Conservation (phyloP, 768 basidiomycete genomes). For the Arthromyces matolae region DNA sequence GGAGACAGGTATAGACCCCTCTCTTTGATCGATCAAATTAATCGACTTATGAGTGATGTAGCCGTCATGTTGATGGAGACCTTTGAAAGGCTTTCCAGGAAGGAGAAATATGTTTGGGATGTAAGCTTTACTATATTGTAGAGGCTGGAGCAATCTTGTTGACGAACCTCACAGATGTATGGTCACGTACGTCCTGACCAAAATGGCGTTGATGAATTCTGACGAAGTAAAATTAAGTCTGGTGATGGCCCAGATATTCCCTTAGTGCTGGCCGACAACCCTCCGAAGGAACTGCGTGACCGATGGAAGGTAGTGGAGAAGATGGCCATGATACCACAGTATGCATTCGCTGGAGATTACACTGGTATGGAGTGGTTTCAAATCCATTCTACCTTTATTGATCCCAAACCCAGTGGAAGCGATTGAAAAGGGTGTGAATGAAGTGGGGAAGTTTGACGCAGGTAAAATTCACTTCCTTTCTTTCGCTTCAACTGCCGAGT, state of each 20-base stretch:
- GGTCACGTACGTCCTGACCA: constrained; percentile 51
- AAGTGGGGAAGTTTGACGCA: constrained; percentile 59
- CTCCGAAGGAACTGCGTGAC: constrained; percentile 50
- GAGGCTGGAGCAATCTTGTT: no score
- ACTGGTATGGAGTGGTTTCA: constrained; percentile 48
- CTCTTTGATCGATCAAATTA: no score
- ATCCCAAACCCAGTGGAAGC: constrained; percentile 47
- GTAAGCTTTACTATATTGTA: no score
- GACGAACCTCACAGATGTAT: constrained; percentile 41
- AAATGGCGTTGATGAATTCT: no score
- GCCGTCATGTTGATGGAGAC: constrained; percentile 77
- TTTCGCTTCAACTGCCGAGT: no score
- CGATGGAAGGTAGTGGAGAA: constrained; percentile 68
- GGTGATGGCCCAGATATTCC: constrained; percentile 59
- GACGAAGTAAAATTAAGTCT: constrained; percentile 36
- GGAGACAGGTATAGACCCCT: constrained; percentile 51
- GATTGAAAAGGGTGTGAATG: constrained; percentile 57
- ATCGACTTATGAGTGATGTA: constrained; percentile 17
- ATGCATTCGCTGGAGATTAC: constrained; percentile 65
- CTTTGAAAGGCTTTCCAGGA: constrained; percentile 56
- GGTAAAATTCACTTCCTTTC: constrained; percentile 34
- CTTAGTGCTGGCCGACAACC: constrained; percentile 46
- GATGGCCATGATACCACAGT: constrained; percentile 66
- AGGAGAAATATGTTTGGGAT: constrained; percentile 78
- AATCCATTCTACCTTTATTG: neutral